Base-by-base conservation (phyloP, 2,329 filamentous ascomycete species). In the Sporothrix phasma region DNA sequence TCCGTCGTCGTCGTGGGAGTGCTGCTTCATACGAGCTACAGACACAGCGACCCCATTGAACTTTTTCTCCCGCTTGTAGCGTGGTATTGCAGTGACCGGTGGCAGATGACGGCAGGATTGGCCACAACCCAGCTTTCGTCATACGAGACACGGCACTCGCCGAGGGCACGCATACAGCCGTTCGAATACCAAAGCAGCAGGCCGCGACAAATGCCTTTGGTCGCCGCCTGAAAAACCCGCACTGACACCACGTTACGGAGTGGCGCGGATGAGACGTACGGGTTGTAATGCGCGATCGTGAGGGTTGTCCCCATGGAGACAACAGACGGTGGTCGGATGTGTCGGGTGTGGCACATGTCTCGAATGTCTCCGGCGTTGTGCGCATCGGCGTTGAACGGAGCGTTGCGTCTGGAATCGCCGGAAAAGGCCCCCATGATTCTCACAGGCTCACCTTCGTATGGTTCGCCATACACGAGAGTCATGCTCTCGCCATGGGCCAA, bases 381-480 rank as follows among this genome's bases (percentile, higher is more conserved):
- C n/a, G 34, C 7, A 2, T 37, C 34, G 6, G 10, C 34, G 1
- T 1, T 37, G 5, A 2, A 5, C 6, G 5, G 34, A 11, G 34
- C 13, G 17, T 34, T 15, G 24, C 24, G 24, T 15, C n/a, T n/a
- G n/a, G n/a, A n/a, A n/a, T n/a, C n/a, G n/a, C n/a, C n/a, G n/a
- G 56, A 60, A 46, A 15, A 46, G n/a, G 56, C 56, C 3, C 56
- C 56, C 1, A 60, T 13, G 3, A 60, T 34, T n/a, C 46, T 4
- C 39, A 60, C 56, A 19, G 39, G 24, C 22, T 60, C 22, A 39
- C 56, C 34, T 19, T 60, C 56, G 8, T 31, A 46, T n/a, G 39
- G 56, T 29, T 60, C 56, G 19, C 56, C 56, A 17, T 60, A 60
- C 19, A 60, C 47, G 3, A 62, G 46, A 22, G 47, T 54, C 8